Percentiles rank a stretch among this genome's conserved stretches.
Conservation (phyloP, 2,329 filamentous ascomycete genomes). For the Fusarium paranaense region DNA sequence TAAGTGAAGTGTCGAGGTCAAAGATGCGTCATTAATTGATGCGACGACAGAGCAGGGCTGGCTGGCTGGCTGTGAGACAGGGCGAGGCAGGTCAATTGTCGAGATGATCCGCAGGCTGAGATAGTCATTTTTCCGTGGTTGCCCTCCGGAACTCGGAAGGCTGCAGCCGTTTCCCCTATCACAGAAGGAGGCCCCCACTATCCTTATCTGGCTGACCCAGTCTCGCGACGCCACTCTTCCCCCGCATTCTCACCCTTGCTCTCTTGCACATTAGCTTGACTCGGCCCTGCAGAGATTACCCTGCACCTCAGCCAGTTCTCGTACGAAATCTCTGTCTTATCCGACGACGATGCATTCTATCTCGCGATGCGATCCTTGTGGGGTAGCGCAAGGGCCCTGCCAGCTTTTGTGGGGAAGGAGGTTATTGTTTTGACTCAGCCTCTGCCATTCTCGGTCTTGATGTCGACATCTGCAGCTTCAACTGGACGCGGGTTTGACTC, state of each 20-base stretch:
- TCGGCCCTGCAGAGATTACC: neutral
- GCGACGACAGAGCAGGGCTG: neutral
- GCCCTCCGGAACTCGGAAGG: constrained; percentile 6
- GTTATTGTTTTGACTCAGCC: neutral
- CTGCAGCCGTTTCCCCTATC: neutral
- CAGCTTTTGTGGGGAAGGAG: neutral
- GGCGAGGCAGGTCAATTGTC: neutral
- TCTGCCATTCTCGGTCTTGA: neutral
- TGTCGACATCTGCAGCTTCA: neutral
- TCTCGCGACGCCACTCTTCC: neutral
- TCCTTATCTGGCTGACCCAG: neutral
- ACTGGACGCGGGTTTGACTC: neutral
- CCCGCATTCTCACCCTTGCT: neutral
- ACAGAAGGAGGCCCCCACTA: neutral
- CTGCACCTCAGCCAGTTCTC: neutral
- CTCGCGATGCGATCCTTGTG: neutral
- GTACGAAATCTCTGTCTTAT: neutral
- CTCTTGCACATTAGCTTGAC: neutral
- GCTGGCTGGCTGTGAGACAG: neutral
- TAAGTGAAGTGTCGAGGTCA: neutral
- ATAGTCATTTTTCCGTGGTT: constrained; percentile 1
- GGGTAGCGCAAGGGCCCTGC: neutral
- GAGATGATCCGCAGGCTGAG: neutral
- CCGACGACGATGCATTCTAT: neutral
- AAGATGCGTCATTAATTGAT: constrained; percentile 20